A percentile compares a stretch with the other conserved stretches of the same genome.
Conservation (phyloP, 805 yeast species). For the Kuraishia molischiana region DNA sequence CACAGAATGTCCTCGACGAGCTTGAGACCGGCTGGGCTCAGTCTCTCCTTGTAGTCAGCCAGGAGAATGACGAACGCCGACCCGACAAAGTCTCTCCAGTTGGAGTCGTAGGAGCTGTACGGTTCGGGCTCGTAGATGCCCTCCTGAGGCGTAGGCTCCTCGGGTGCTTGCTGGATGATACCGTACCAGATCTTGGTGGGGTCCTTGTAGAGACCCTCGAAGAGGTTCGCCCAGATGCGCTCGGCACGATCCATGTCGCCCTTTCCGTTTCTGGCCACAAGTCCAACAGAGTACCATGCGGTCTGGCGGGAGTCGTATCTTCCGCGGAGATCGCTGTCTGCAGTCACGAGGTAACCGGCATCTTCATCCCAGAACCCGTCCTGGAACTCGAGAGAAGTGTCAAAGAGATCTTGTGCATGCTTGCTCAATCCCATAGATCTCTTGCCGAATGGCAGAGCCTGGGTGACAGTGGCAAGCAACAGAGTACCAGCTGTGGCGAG, state of each 20-base stretch:
- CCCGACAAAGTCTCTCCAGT: constrained; percentile 9
- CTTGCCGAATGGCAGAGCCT: neutral
- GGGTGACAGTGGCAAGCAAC: neutral
- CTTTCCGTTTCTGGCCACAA: constrained; percentile 6
- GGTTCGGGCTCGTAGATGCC: constrained; percentile 6
- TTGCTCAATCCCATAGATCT: neutral
- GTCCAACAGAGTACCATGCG: constrained; percentile 8
- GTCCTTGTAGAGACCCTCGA: constrained; percentile 7
- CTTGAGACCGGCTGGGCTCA: constrained; percentile 3
- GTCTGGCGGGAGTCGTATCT: constrained; percentile 7
- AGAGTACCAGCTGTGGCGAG: neutral
- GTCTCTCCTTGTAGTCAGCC: constrained; percentile 4
- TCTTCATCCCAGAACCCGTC: constrained; percentile 6
- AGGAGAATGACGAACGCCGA: constrained; percentile 7
- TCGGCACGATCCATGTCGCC: constrained; percentile 6
- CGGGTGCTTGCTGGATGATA: constrained; percentile 7
- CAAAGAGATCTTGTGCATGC: constrained; percentile 7
- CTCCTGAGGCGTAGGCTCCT: constrained; percentile 8
- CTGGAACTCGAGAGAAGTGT: constrained; percentile 6
- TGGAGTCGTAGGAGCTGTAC: constrained; percentile 5
- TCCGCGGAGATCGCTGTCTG: constrained; percentile 7
- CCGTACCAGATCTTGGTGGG: constrained; percentile 9
- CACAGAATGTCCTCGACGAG: constrained; percentile 6
- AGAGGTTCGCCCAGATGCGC: constrained; percentile 4
- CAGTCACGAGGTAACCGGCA: constrained; percentile 6